phyloP scores from a whole-genome alignment of 2,329 filamentous ascomycete species.

The Xylariaceae sp. region DNA sequence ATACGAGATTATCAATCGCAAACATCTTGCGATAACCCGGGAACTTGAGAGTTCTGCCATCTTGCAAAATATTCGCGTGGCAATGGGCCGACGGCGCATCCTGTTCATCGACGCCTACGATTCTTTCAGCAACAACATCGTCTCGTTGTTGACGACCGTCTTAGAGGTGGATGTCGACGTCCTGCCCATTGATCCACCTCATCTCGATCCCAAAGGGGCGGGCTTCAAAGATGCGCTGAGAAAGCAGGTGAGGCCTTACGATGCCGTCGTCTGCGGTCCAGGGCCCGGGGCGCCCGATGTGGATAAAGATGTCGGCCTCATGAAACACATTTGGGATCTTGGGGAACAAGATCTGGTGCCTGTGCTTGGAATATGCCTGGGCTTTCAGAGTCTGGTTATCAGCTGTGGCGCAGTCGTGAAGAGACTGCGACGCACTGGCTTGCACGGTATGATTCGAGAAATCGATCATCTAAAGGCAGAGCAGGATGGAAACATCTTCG shows the following conservation, averaged over 20 bases:
- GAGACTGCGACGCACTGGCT: conserved; percentile 68
- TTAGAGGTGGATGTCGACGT: conserved; percentile 73
- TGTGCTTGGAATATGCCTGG: conserved; percentile 86
- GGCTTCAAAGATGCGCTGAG: conserved; percentile 55
- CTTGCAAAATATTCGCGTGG: conserved; percentile 13
- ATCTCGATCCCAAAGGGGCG: conserved; percentile 51
- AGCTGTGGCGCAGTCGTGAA: conserved; percentile 71
- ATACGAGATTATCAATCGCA: background rate
- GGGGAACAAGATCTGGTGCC: conserved; percentile 68
- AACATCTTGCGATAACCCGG: background rate
- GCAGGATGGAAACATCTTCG: conserved; percentile 67
- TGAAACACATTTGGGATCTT: conserved; percentile 76
- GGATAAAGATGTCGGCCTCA: conserved; percentile 80
- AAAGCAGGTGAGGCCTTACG: conserved; percentile 65
- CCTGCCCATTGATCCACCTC: conserved; percentile 72
- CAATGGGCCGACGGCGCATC: conserved; percentile 57
- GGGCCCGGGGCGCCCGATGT: conserved; percentile 83
- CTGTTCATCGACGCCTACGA: conserved; percentile 96
- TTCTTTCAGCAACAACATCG: conserved; percentile 95
- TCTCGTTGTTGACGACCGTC: conserved; percentile 76
- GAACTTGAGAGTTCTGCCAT: background rate
- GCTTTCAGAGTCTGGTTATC: conserved; percentile 81
- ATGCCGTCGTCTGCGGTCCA: conserved; percentile 88
- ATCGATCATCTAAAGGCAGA: conserved; percentile 60
- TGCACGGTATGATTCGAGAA: conserved; percentile 80